Evolutionary conservation across 2,329 filamentous ascomycete species (phyloP).

Genomic region (Cordyceps sp.): DNA sequence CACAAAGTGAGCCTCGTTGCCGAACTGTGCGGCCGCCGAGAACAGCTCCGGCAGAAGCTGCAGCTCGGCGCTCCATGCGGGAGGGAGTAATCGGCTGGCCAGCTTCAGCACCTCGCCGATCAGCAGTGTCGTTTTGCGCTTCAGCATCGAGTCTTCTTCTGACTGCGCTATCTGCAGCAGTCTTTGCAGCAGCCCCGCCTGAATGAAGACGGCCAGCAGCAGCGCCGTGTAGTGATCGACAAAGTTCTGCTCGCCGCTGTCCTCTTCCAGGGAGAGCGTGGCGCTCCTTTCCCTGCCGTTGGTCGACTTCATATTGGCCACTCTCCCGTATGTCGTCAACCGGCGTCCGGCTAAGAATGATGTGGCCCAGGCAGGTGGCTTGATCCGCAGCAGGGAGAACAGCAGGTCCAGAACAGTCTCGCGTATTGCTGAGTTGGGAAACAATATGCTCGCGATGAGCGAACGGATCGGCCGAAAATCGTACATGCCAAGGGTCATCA

Average conservation of each 20-base stretch:
- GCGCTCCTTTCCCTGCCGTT: slow-evolving; percentile 28
- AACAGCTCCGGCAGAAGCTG: slow-evolving; percentile 83
- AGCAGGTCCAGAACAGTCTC: slow-evolving; percentile 80
- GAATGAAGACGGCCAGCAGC: slow-evolving; percentile 69
- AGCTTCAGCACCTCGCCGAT: slow-evolving; percentile 86
- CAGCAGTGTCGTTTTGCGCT: slow-evolving; percentile 77
- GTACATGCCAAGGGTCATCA: slow-evolving; percentile 79
- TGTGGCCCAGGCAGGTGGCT: slow-evolving; percentile 80
- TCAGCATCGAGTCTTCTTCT: slow-evolving; percentile 51
- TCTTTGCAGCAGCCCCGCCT: slow-evolving; percentile 53
- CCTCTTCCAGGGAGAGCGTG: slow-evolving; percentile 43
- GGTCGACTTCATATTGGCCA: slow-evolving; percentile 62
- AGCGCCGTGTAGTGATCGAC: slow-evolving; percentile 90
- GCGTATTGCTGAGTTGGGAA: slow-evolving; percentile 37
- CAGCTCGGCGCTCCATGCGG: slow-evolving; percentile 64
- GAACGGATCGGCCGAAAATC: slow-evolving; percentile 74
- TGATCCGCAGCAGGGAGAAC: slow-evolving; percentile 69
- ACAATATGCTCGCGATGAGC: slow-evolving; percentile 46
- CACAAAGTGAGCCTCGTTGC: slow-evolving; percentile 55
- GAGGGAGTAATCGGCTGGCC: slow-evolving; percentile 69
- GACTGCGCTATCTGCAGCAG: slow-evolving; percentile 50
- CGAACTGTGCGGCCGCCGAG: slow-evolving; percentile 55
- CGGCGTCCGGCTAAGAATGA: slow-evolving; percentile 86
- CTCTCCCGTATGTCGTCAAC: slow-evolving; percentile 90
- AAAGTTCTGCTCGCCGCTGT: slow-evolving; percentile 62